Conservation (phyloP, 805 yeast species). For the Wickerhamomyces ciferrii region DNA sequence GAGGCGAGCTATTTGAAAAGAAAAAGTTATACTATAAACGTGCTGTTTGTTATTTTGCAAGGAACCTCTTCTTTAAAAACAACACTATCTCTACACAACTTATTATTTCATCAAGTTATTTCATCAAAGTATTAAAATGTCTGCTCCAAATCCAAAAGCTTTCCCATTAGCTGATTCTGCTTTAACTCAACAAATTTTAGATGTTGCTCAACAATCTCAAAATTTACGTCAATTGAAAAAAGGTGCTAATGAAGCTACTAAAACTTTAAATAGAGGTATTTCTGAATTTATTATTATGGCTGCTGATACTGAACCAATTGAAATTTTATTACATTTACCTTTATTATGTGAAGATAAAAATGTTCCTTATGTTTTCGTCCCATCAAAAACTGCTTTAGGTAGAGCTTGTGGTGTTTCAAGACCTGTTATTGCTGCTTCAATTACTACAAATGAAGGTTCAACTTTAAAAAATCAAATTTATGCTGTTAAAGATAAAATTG, state of each 20-base stretch:
- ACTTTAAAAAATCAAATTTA: slow-evolving; percentile 96
- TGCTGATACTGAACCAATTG: slow-evolving; percentile 99
- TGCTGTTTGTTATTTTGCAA: slow-evolving; percentile 24
- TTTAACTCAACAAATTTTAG: slow-evolving; percentile 93
- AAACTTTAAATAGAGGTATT: slow-evolving; percentile 98
- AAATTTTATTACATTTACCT: slow-evolving; percentile 95
- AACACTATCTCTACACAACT: background rate
- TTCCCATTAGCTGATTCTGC: slow-evolving; percentile 98
- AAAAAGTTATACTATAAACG: background rate
- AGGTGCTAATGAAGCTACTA: slow-evolving; percentile 99
- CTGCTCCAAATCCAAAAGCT: slow-evolving; percentile 95
- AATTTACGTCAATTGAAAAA: slow-evolving; percentile 97
- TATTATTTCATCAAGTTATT: too few relatives aligned
- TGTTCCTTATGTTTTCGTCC: slow-evolving; percentile 98
- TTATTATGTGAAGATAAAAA: slow-evolving; percentile 98
- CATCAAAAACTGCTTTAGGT: slow-evolving; percentile 97
- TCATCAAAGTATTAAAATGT: slow-evolving; percentile 50
- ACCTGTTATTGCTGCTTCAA: slow-evolving; percentile 98
- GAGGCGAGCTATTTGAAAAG: slow-evolving; percentile 23
- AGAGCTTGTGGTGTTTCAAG: slow-evolving; percentile 99
- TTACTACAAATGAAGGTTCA: slow-evolving; percentile 97
- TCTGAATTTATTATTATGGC: slow-evolving; percentile 99
- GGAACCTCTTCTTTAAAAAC: slow-evolving; percentile 33
- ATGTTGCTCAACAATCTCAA: slow-evolving; percentile 96
- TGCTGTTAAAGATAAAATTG: slow-evolving; percentile 98